Base-by-base conservation (phyloP, 2,329 filamentous ascomycete genomes). In the Colletotrichum gigasporum region DNA sequence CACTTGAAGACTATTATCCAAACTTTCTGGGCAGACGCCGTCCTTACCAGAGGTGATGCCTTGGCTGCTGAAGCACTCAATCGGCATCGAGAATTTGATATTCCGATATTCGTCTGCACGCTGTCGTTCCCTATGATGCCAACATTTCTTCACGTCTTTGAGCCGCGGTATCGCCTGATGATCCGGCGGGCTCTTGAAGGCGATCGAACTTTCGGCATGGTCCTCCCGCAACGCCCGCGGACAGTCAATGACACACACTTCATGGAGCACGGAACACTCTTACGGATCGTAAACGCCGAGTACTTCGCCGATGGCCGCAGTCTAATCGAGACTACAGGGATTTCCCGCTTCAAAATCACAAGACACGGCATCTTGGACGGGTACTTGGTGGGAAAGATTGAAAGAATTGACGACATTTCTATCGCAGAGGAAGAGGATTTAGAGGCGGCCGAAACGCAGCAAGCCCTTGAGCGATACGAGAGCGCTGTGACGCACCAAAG, bases 131-230 rank as follows among this genome's bases (percentile, higher is more conserved):
- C 94, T 1, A 83, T 85, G 2, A 93, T 95, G 87, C 93, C 91
- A 0, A 94, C 92, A 0, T 96, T 96, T 69, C 80, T 97, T 3
- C 92, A 96, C 71, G 87, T 97, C n/a, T 97, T 97, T 72, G 94
- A 97, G 74, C 92, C 92, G n/a, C 86, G 92, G 6, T 97, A 97
- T 74, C 88, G 93, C 7, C 82, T 96, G n/a, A 96, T 97, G 93
- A 90, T 97, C 35, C 86, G 91, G 47, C 87, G 93, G 34, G 91
- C 88, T 0, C 80, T 96, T 55, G 90, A 94, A 67, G 88, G 89
- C 0, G 87, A 91, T 65, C 83, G 87, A 12, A 91, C 88, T 22
- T 97, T 97, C 72, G 94, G 94, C 22, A 97, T 97, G 91, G 85
- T 97, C 16, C 85, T 92, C 72, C 89, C 89, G 67, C 91, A 90